phyloP scores from a whole-genome alignment of 441 rosid genomes.

The Isatis lusitanica region DNA sequence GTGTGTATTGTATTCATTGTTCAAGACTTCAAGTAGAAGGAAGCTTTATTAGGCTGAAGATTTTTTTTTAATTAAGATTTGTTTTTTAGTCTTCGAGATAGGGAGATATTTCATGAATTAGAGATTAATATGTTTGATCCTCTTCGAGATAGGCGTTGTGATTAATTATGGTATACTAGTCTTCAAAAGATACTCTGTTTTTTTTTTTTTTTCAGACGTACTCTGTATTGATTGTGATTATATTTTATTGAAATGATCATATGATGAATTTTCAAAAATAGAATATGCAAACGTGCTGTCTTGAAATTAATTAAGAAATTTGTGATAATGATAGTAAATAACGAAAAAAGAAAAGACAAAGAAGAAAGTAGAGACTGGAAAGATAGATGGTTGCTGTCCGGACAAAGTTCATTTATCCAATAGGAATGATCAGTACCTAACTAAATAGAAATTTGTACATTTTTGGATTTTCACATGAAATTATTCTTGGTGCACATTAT shows the following conservation, averaged over 20 bases:
- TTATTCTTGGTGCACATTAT: not conserved
- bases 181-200: not conserved
- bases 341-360: not conserved
- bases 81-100: not conserved
- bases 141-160: not conserved
- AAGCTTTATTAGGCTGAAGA: not conserved
- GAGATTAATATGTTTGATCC: not conserved
- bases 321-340: slow-evolving; percentile 7
- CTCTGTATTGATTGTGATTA: not conserved
- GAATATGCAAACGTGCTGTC: slow-evolving; percentile 9
- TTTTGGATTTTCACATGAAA: not conserved
- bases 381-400: not conserved
- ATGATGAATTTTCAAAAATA: not conserved
- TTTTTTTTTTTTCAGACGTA: not conserved
- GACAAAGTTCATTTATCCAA: not conserved
- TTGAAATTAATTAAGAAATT: not conserved
- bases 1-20: not conserved
- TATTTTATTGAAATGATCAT: not conserved
- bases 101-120: not conserved
- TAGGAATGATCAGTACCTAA: not conserved
- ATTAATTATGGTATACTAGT: not conserved
- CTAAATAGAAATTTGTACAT: not conserved
- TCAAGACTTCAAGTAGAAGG: not conserved
- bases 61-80: not conserved
- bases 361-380: not conserved